A percentile compares a stretch with the other conserved stretches of the same genome.
Evolutionary conservation across 495 filamentous ascomycete species (phyloP).

Genomic region (Bacidia rubella): DNA sequence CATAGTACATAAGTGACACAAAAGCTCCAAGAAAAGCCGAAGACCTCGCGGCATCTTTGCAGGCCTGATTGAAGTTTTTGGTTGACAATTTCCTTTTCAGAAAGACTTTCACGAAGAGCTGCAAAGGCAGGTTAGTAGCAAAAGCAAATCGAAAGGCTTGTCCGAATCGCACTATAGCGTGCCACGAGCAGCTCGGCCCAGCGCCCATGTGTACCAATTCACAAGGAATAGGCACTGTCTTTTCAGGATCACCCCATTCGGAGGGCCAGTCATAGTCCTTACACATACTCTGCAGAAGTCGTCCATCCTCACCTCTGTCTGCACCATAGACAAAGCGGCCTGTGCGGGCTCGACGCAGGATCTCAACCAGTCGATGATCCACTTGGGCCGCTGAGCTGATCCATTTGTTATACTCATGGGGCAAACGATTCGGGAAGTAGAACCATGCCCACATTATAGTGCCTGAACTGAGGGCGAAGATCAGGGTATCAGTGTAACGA

Average conservation of each 20-base stretch:
- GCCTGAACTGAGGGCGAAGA: conserved; percentile 66
- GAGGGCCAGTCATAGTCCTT: conserved; percentile 54
- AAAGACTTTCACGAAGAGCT: conserved; percentile 45
- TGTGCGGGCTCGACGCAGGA: conserved; percentile 50
- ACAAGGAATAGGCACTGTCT: conserved; percentile 67
- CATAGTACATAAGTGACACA: conserved; percentile 75
- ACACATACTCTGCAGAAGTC: conserved; percentile 62
- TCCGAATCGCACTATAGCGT: conserved; percentile 57
- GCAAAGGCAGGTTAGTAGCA: conserved; percentile 69
- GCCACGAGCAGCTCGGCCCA: conserved; percentile 63
- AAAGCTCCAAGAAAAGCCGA: conserved; percentile 76
- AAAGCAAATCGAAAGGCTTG: conserved; percentile 63
- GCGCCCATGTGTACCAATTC: conserved; percentile 77
- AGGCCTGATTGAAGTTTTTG: conserved; percentile 29
- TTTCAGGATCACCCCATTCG: conserved; percentile 63
- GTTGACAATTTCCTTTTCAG: conserved; percentile 35
- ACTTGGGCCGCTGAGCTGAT: conserved; percentile 66
- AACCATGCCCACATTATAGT: conserved; percentile 89
- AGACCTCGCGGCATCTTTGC: conserved; percentile 52
- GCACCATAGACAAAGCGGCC: conserved; percentile 61
- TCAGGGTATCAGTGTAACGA: conserved; percentile 45
- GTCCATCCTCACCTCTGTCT: conserved; percentile 55
- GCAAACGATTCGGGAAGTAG: conserved; percentile 56
- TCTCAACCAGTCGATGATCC: conserved; percentile 64
- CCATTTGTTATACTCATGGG: conserved; percentile 72